A percentile compares a stretch with the other conserved stretches of the same genome.
These are phyloP conservation scores for Edaphochlamys debaryana DNA, from an alignment of 139 green algal species.

Conservation along the genomic window DNA sequence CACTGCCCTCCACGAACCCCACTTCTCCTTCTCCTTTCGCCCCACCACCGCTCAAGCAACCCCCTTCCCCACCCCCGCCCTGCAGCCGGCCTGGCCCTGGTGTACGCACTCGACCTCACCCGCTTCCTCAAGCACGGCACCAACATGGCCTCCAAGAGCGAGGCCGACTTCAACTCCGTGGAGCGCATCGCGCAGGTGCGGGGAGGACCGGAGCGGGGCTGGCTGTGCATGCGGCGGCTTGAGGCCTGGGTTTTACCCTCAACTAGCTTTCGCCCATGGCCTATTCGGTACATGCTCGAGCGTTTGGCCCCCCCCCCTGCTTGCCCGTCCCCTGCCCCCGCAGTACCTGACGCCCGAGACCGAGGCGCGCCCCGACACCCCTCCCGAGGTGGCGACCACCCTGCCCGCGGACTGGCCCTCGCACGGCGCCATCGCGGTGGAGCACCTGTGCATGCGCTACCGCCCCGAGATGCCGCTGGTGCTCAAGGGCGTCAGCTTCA, in stretches of 20 bases:
- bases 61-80: no score
- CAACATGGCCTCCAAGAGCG: slow-evolving; percentile 81
- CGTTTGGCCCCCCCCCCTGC: not conserved
- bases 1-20: no score
- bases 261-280: not conserved
- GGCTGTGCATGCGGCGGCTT: no score
- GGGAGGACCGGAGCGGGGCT: no score
- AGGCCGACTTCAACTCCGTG: slow-evolving; percentile 94
- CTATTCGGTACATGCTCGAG: not conserved
- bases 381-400: slow-evolving; percentile 37
- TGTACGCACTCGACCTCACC: slow-evolving; percentile 87
- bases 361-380: slow-evolving; percentile 59
- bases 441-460: slow-evolving; percentile 81
- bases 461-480: slow-evolving; percentile 85
- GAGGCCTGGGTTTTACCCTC: not conserved
- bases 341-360: slow-evolving; percentile 56
- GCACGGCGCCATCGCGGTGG: slow-evolving; percentile 64
- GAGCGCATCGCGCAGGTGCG: slow-evolving; percentile 82
- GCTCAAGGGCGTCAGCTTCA: slow-evolving; percentile 72
- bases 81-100: slow-evolving; percentile 65
- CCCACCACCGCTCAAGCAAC: no score
- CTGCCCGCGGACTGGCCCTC: slow-evolving; percentile 35
- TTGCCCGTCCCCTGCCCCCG: not conserved
- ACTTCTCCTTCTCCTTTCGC: no score
- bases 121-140: slow-evolving; percentile 87